Evolutionary conservation across 805 yeast genomes (phyloP).

Genomic region (Pichia nakasei): DNA sequence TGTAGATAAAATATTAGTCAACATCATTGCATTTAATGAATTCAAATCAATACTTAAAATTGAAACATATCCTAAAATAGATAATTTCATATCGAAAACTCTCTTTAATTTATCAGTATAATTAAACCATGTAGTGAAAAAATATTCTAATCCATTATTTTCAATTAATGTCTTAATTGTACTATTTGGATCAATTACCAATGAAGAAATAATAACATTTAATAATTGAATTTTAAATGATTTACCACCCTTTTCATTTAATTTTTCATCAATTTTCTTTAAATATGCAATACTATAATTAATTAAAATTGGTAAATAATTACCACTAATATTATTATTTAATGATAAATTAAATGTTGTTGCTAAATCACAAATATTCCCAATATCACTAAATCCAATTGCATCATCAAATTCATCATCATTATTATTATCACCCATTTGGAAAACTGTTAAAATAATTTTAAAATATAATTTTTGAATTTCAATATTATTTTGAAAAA

Average conservation of each 20-base stretch:
- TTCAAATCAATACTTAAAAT: slow-evolving; percentile 27
- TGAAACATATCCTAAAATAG: slow-evolving; percentile 57
- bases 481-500: slow-evolving; percentile 37
- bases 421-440: too few species aligned
- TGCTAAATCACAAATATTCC: slow-evolving; percentile 51
- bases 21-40: slow-evolving; percentile 14
- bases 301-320: slow-evolving; percentile 39
- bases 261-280: slow-evolving; percentile 24
- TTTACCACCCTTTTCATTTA: slow-evolving; percentile 14
- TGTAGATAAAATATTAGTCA: slow-evolving; percentile 34
- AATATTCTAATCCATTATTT: slow-evolving; percentile 34
- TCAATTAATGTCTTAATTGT: slow-evolving; percentile 45
- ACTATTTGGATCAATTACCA: slow-evolving; percentile 49
- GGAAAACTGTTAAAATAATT: slow-evolving; percentile 35
- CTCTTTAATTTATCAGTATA: slow-evolving; percentile 46
- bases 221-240: slow-evolving; percentile 36
- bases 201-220: slow-evolving; percentile 55
- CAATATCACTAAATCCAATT: slow-evolving; percentile 28
- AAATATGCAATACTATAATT: slow-evolving; percentile 35
- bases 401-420: slow-evolving; percentile 19
- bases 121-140: slow-evolving; percentile 63
- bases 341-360: slow-evolving; percentile 56
- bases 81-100: slow-evolving; percentile 75
- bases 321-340: slow-evolving; percentile 34
- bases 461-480: slow-evolving; percentile 42